Evolutionary conservation across 129 eudicot species (phyloP).

Genomic region (Artemisia annua): DNA sequence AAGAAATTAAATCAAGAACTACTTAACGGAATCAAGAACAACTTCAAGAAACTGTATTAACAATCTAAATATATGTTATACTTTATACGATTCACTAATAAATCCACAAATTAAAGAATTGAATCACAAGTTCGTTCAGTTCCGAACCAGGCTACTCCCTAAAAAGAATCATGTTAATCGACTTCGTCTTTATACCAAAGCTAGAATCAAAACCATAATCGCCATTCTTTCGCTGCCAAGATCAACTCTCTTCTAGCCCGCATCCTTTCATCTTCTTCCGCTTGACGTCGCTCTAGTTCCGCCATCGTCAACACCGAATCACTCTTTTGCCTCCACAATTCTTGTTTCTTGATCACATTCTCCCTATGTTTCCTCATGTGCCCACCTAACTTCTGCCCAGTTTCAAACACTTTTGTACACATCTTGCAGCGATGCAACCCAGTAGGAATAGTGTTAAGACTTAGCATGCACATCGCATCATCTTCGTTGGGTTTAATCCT

Average conservation of each 20-base stretch:
- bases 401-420: conserved; percentile 23
- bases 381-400: conserved; percentile 32
- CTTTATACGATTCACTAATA: too few species aligned
- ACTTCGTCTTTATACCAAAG: neutral
- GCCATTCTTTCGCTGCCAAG: conserved; percentile 16
- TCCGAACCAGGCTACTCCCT: too few species aligned
- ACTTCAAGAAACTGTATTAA: too few species aligned
- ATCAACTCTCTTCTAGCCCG: conserved; percentile 17
- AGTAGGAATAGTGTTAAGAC: neutral
- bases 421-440: conserved; percentile 14
- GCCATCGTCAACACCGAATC: neutral
- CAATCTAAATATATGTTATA: too few species aligned
- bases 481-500: conserved; percentile 2
- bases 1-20: too few species aligned
- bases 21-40: too few species aligned
- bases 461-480: neutral
- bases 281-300: neutral
- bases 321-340: neutral
- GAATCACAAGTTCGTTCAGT: too few species aligned
- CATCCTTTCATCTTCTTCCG: conserved; percentile 12
- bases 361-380: conserved; percentile 24
- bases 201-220: conserved; percentile 10
- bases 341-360: neutral
- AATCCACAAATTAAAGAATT: too few species aligned
- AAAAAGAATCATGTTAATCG: too few species aligned